Evolutionary conservation across 179 eudicot species (phyloP), one percentile per base, ranked within the genome.

Genomic region (Pouteria campechiana): DNA sequence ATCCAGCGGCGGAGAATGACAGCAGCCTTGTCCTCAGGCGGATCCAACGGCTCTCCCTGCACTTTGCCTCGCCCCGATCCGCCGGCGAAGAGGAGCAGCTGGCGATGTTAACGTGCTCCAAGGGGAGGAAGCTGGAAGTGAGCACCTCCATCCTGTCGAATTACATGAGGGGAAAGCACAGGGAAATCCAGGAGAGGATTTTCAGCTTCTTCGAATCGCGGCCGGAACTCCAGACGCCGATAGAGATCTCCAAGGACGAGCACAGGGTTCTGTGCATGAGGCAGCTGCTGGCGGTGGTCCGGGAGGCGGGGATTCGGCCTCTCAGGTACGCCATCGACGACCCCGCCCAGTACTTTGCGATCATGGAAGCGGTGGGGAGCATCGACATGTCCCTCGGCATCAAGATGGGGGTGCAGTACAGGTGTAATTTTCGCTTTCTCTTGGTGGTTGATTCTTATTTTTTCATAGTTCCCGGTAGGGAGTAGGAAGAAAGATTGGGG

Each of bases 351-450:
- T 88, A 84, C 63, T 88, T 83, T 20, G 88, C 95, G 0, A 31
- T 88, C 48, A 45, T 59, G 40, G 95, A 88, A 54, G 97, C 97
- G 20, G 88, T 75, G 47, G 97, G 95, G 1, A 68, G 85, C 34
- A 60, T 84, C 48, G 97, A 80, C 44, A 74, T 88, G 73, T 84
- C 95, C 8, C 75, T 88, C 50, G 97, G 94, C 20, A 76, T 81
- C 48, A 88, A 84, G 55, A 52, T 84, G 68, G 95, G 93, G n/a
- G 97, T 88, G 0, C 97, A 88, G 37, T 88, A 75, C 68, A 88
- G 95, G 97, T 80, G 2, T 22, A 18, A 6, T 18, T 29, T 16
- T 5, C 1, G 8, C 17, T 30, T 34, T 13, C 20, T 40, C 4
- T 44, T 0, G n/a, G n/a, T n/a, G n/a, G n/a, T n/a, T n/a, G n/a